These are phyloP conservation scores for Mucuna pruriens DNA, from an alignment of 306 rosid genomes.

Conservation along the genomic window DNA sequence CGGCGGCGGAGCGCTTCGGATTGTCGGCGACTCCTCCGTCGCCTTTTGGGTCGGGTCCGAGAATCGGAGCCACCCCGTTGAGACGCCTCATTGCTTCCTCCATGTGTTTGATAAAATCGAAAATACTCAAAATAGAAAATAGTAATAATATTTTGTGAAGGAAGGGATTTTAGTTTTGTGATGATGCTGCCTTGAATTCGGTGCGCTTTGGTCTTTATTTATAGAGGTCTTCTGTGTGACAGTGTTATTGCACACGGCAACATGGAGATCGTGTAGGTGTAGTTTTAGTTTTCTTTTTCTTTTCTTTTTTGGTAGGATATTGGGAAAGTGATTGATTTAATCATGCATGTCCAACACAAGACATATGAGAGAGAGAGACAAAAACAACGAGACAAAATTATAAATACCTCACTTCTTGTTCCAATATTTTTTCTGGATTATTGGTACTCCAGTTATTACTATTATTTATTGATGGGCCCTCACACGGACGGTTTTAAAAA, in stretches of 20 bases:
- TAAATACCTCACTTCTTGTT: background rate
- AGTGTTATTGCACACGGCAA: constrained; percentile 17
- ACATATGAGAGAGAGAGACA: background rate
- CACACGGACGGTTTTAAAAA: background rate
- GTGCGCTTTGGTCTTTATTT: constrained; percentile 27
- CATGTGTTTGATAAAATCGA: constrained; percentile 31
- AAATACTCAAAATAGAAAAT: no score
- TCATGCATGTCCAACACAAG: constrained; percentile 43
- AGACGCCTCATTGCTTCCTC: constrained; percentile 71
- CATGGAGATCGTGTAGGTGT: background rate
- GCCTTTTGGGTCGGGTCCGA: constrained; percentile 21
- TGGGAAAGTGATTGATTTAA: constrained; percentile 51
- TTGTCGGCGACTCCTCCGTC: background rate
- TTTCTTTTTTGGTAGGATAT: constrained; percentile 11
- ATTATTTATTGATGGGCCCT: background rate
- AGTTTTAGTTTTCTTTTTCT: background rate
- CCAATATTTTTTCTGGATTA: background rate
- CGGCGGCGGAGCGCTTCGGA: constrained; percentile 17
- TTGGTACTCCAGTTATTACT: background rate
- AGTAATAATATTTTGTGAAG: background rate
- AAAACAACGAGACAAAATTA: background rate
- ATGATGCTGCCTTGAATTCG: background rate
- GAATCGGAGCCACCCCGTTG: constrained; percentile 42
- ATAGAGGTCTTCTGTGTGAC: background rate
- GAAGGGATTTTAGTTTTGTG: background rate